Percentiles rank a stretch among this genome's conserved stretches.
Conservation (phyloP, 169 alveolate species). For the Plasmodium vivax region DNA sequence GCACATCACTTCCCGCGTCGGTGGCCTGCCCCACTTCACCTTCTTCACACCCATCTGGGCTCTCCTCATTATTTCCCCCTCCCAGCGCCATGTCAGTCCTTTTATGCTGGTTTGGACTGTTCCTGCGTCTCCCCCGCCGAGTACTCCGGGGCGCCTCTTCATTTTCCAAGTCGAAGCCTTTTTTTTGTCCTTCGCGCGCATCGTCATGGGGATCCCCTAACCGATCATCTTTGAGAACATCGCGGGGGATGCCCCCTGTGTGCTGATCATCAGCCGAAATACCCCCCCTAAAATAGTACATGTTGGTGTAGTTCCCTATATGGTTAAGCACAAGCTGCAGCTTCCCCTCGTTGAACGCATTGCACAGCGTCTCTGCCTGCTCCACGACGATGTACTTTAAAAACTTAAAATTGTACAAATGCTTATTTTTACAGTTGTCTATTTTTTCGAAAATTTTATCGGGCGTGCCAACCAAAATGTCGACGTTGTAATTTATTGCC, state of each 20-base stretch:
- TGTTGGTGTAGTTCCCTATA: conserved; percentile 59
- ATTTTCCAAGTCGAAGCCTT: background rate
- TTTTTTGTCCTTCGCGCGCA: background rate
- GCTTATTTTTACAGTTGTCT: conserved; percentile 67
- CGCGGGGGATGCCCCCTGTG: background rate
- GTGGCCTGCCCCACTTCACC: background rate
- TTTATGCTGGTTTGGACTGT: background rate
- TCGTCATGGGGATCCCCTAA: background rate
- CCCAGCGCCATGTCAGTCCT: background rate
- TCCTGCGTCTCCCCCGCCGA: background rate
- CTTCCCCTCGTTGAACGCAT: conserved; percentile 64
- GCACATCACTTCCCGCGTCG: background rate
- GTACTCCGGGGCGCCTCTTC: background rate
- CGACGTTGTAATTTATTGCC: conserved; percentile 52
- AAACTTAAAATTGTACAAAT: conserved; percentile 73
- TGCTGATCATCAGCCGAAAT: background rate
- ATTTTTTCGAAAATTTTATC: conserved; percentile 74
- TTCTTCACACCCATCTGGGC: background rate
- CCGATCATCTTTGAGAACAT: background rate
- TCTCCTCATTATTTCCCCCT: background rate
- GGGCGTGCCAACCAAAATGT: conserved; percentile 66
- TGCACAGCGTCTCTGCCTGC: conserved; percentile 62
- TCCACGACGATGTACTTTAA: conserved; percentile 64
- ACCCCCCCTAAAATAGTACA: conserved; percentile 46
- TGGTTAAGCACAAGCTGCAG: conserved; percentile 62